Evolutionary conservation across 441 rosid species (phyloP), one percentile per base, ranked within the genome.

Genomic region (Omphalea diandra): DNA sequence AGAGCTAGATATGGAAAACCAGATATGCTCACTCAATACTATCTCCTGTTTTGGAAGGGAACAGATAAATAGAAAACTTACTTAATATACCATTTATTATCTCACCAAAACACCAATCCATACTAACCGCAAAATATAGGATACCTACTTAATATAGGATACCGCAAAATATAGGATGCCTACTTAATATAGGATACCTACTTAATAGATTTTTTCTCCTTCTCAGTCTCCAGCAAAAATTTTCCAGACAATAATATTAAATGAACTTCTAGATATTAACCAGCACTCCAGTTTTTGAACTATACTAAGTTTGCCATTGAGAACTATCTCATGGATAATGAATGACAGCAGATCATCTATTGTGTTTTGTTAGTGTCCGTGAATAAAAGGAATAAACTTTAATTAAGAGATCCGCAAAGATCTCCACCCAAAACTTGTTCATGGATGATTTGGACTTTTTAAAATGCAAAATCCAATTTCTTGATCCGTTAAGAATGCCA

Each of bases 371-470:
- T 35, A 22, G 15, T 52, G 33, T 10, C 2, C 2, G 29, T 15
- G 10, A 20, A 66, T 50, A 40, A 27, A 73, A 26, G 52, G 67
- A 7, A 72, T 41, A 26, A n/a, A 56, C 52, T 44, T 59, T 49
- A 46, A 57, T 47, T 49, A 72, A 47, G 60, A 1, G 50, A 50
- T 35, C 24, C 46, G n/a, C 12, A 18, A 57, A 26, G 10, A 41
- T 31, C 29, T 50, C 7, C 9, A 54, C n/a, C n/a, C n/a, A 8
- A 47, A 49, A 40, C 27, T 65, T 38, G 17, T 10, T 52, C 15
- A 14, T 27, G 2, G 27, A 40, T 7, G 12, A 60, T 22, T 20
- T 59, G 44, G 62, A 18, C 22, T 24, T 40, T 31, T 20, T 73
- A 33, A 4, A 59, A 26, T 20, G 15, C 20, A 5, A 57, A 66